phyloP scores from a whole-genome alignment of 2,329 filamentous ascomycete species.

The Bertia moriformis region DNA sequence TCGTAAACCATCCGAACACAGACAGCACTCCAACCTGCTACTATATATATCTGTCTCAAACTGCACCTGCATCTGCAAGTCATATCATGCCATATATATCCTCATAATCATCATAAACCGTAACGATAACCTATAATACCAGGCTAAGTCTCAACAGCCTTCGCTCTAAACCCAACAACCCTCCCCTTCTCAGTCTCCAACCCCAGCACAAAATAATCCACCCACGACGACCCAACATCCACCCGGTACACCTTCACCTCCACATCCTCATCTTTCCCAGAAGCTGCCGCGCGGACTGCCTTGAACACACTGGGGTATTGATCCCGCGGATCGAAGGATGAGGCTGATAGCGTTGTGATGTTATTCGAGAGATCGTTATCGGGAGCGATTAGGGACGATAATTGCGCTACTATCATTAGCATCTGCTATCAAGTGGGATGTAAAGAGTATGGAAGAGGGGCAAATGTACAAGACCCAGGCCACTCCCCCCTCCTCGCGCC shows the following conservation, averaged over 20 bases:
- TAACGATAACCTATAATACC: too few species aligned
- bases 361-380: background rate
- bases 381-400: background rate
- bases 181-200: background rate
- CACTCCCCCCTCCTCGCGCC: slow-evolving; percentile 24
- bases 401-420: background rate
- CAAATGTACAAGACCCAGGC: background rate
- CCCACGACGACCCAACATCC: background rate
- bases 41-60: too few species aligned
- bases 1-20: too few species aligned
- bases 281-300: background rate
- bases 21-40: too few species aligned
- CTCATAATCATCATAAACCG: too few species aligned
- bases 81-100: too few species aligned
- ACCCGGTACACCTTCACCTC: slow-evolving; percentile 1
- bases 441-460: too few species aligned
- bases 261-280: background rate
- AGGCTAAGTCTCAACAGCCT: background rate
- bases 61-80: background rate
- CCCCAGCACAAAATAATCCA: background rate
- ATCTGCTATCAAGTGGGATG: background rate
- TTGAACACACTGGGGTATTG: background rate
- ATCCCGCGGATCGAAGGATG: background rate
- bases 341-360: background rate
- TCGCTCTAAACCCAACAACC: background rate